Conservation (phyloP, 139 green algal genomes). For the Chlorella sp. region DNA sequence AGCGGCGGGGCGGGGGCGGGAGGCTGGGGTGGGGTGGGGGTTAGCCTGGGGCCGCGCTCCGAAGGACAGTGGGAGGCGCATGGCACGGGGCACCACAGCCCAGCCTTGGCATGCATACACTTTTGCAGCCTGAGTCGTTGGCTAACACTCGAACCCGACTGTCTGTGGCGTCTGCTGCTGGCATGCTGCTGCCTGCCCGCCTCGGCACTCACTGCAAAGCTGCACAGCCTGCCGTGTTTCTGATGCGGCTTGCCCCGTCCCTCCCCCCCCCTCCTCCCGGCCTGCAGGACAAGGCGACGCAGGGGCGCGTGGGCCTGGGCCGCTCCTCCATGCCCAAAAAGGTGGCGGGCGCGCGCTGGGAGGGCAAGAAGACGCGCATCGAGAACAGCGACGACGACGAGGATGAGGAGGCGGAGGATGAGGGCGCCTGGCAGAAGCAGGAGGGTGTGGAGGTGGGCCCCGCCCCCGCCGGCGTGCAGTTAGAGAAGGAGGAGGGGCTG, state of each 20-base stretch:
- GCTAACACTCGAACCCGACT: too few species aligned
- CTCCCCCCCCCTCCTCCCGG: neutral
- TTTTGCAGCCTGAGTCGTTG: too few species aligned
- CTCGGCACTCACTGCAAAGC: neutral
- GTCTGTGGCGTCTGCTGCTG: too few species aligned
- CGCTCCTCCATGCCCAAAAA: conserved; percentile 77
- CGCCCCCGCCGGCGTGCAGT: neutral
- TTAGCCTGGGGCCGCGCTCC: neutral
- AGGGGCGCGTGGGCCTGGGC: conserved; percentile 80
- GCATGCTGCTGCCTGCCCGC: neutral
- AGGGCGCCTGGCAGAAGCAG: conserved; percentile 40
- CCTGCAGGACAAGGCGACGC: conserved; percentile 60
- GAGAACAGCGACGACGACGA: conserved; percentile 56
- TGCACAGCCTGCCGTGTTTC: neutral
- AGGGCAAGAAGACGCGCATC: conserved; percentile 79
- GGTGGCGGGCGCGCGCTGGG: conserved; percentile 80
- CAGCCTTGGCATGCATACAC: too few species aligned
- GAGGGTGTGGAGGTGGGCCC: neutral
- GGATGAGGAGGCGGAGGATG: conserved; percentile 42
- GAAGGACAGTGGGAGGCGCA: too few species aligned
- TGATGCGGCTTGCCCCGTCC: neutral
- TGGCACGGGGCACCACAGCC: too few species aligned
- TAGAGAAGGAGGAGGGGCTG: conserved; percentile 26
- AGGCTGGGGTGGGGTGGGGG: neutral
- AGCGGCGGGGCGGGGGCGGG: neutral